phyloP scores from a whole-genome alignment of 345 rosid genomes.

The Cardamine resedifolia region DNA sequence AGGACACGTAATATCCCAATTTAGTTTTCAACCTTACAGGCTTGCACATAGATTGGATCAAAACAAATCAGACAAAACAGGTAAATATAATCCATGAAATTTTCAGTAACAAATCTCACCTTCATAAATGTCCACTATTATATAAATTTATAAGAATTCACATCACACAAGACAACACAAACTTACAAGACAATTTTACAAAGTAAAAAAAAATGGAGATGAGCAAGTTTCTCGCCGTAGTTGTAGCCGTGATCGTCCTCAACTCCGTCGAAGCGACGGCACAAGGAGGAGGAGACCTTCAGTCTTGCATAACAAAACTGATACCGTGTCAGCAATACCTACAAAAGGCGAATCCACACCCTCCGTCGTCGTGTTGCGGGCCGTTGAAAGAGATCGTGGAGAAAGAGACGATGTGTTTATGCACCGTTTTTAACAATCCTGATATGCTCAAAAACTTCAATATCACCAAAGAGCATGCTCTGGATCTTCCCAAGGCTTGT shows the following conservation, averaged over 20 bases:
- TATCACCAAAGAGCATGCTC: slow-evolving; percentile 46
- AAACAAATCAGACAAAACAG: not conserved
- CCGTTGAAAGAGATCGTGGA: slow-evolving; percentile 46
- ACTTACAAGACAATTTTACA: not conserved
- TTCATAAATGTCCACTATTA: not conserved
- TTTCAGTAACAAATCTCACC: slow-evolving; percentile 17
- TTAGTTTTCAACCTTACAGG: not conserved
- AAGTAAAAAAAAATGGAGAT: slow-evolving; percentile 8
- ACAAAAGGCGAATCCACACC: slow-evolving; percentile 30
- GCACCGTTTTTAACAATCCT: slow-evolving; percentile 39
- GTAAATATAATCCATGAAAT: not conserved
- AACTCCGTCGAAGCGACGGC: slow-evolving; percentile 9
- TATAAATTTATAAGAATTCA: slow-evolving; percentile 4
- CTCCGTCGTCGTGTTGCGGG: slow-evolving; percentile 51
- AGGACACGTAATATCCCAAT: not conserved
- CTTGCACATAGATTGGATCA: not conserved
- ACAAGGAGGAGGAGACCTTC: slow-evolving; percentile 22
- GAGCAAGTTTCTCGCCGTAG: not conserved
- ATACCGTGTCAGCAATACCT: slow-evolving; percentile 48
- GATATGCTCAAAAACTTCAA: slow-evolving; percentile 37
- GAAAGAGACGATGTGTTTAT: slow-evolving; percentile 45
- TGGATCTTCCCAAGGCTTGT: slow-evolving; percentile 52
- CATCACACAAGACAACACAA: not conserved
- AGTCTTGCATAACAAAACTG: slow-evolving; percentile 42
- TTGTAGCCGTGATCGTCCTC: not conserved